A percentile compares a stretch with the other conserved stretches of the same genome.
phyloP scores from a whole-genome alignment of 2,329 filamentous ascomycete species.

The Claviceps fusiformis region DNA sequence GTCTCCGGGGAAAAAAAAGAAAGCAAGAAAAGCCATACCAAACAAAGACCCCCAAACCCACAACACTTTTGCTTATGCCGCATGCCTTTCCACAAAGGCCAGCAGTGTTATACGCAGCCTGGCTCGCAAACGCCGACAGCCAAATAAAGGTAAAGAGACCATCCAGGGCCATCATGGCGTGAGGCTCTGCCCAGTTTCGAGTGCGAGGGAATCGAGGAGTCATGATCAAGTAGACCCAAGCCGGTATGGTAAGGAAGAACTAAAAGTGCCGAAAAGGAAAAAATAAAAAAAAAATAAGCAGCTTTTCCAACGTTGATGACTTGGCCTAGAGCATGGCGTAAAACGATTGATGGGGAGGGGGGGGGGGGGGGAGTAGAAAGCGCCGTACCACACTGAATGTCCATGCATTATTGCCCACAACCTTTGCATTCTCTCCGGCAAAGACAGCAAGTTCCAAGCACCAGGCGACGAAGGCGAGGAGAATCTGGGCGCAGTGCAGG shows the following conservation, averaged over 20 bases:
- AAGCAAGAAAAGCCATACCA: conserved; percentile 33
- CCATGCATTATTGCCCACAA: conserved; percentile 49
- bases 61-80: conserved; percentile 47
- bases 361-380: no score
- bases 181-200: conserved; percentile 45
- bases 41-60: conserved; percentile 48
- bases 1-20: neutral
- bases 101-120: conserved; percentile 48
- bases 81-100: conserved; percentile 43
- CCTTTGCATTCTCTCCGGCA: conserved; percentile 28
- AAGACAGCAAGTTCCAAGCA: conserved; percentile 48
- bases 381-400: conserved; percentile 47
- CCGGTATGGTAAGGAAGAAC: conserved; percentile 52
- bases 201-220: conserved; percentile 50
- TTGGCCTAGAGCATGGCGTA: neutral
- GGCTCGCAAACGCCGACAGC: conserved; percentile 53
- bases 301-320: neutral
- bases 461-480: conserved; percentile 42
- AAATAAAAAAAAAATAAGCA: no score
- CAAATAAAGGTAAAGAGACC: conserved; percentile 45
- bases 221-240: conserved; percentile 52
- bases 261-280: conserved; percentile 15
- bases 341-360: neutral
- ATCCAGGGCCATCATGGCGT: conserved; percentile 47
- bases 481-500: conserved; percentile 41